These are phyloP conservation scores for Cladosporium sp. DNA, from an alignment of 2,329 filamentous ascomycete genomes.

Conservation along the genomic window DNA sequence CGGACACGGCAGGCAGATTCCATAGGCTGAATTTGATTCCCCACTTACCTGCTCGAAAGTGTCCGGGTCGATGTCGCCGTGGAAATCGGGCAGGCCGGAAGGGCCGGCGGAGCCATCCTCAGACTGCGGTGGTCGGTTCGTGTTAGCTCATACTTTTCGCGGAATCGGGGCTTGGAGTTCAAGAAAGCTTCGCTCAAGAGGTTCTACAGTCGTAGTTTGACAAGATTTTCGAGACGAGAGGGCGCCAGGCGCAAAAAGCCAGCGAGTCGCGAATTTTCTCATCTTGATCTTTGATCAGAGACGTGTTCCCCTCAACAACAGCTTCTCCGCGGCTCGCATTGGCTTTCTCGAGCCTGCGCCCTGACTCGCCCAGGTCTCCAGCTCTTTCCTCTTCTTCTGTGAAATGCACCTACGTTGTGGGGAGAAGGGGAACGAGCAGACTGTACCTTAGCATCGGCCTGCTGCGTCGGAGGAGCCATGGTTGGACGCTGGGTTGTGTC, in stretches of 20 bases:
- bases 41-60: slow-evolving; percentile 68
- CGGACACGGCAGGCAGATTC: no score
- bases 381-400: background rate
- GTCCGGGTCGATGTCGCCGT: slow-evolving; percentile 66
- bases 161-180: no score
- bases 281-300: no score
- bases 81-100: slow-evolving; percentile 56
- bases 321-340: background rate
- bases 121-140: slow-evolving; percentile 28
- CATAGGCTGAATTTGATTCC: background rate
- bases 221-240: background rate
- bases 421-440: slow-evolving; percentile 13
- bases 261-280: no score
- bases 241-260: no score
- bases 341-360: background rate
- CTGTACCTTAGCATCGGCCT: slow-evolving; percentile 22
- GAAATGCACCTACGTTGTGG: slow-evolving; percentile 9
- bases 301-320: background rate
- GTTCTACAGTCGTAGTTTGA: background rate
- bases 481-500: slow-evolving; percentile 7
- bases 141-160: background rate
- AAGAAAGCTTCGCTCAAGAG: no score
- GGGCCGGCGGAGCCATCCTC: slow-evolving; percentile 44
- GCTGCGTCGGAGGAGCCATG: slow-evolving; percentile 19
- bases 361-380: background rate